These are phyloP conservation scores for Akebia trifoliata DNA, from an alignment of 164 flowering plant genomes.

Conservation along the genomic window DNA sequence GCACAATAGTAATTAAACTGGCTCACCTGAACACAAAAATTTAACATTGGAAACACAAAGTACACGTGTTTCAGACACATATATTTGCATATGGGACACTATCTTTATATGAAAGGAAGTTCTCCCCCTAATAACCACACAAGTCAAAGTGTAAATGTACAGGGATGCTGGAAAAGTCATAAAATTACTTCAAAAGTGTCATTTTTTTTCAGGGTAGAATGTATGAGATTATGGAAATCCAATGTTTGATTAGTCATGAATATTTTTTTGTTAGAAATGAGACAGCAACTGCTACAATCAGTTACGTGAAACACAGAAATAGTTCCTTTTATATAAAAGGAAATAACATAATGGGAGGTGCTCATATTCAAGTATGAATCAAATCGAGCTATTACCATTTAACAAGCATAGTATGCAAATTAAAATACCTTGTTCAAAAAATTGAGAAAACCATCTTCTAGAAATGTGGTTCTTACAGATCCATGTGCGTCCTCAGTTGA, in stretches of 20 bases:
- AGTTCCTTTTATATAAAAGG: neutral
- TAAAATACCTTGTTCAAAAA: conserved; percentile 68
- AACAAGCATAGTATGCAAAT: neutral
- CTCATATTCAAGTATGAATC: neutral
- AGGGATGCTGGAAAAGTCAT: neutral
- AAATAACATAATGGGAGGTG: neutral
- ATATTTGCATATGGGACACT: no score
- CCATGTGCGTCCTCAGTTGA: conserved; percentile 64
- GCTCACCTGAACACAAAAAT: neutral
- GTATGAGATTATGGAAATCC: neutral
- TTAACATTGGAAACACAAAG: no score
- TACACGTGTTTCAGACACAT: no score
- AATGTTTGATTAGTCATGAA: no score
- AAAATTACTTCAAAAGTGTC: neutral
- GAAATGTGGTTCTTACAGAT: conserved; percentile 27
- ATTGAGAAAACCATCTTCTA: conserved; percentile 78
- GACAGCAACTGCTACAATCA: neutral
- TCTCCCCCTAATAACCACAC: no score
- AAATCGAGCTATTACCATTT: neutral
- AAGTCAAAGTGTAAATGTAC: neutral
- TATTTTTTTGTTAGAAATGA: neutral
- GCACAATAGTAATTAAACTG: neutral
- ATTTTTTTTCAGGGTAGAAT: neutral
- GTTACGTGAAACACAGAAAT: neutral
- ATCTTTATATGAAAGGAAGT: neutral